Evolutionary conservation across 345 rosid species (phyloP).

Genomic region (Dipteronia dyeriana): DNA sequence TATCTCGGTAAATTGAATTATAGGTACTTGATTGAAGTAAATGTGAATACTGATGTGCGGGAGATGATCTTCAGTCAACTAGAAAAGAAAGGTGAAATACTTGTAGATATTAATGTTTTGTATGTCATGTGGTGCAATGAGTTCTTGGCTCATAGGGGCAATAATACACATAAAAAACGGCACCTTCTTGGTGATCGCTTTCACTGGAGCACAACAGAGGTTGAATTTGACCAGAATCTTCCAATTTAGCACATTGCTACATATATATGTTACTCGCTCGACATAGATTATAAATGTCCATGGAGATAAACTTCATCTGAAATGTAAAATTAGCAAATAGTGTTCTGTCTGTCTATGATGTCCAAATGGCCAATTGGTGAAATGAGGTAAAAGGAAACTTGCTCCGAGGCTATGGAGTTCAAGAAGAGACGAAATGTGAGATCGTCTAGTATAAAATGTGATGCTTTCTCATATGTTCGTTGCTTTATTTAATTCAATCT

Average conservation of each 20-base stretch:
- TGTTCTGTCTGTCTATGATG: conserved; percentile 16
- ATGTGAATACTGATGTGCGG: background rate
- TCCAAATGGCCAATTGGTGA: conserved; percentile 4
- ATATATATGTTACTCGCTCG: background rate
- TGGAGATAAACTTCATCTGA: background rate
- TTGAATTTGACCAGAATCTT: conserved; percentile 14
- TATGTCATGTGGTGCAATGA: background rate
- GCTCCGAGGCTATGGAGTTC: conserved; percentile 1
- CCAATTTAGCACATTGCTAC: conserved; percentile 13
- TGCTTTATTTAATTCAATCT: too few relatives aligned
- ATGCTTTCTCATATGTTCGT: background rate
- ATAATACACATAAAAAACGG: background rate
- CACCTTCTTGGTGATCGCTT: background rate
- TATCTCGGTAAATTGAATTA: background rate
- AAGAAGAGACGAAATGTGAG: background rate
- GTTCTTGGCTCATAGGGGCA: conserved; percentile 8
- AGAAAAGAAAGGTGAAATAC: background rate
- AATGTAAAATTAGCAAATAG: conserved; percentile 8
- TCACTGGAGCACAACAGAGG: background rate
- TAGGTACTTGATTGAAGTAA: background rate
- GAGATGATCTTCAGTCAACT: conserved; percentile 13
- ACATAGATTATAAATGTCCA: background rate
- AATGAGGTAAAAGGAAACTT: conserved; percentile 11
- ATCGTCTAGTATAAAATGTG: background rate
- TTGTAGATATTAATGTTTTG: background rate